Evolutionary conservation across 2,329 filamentous ascomycete species (phyloP), one percentile per base, ranked within the genome.

Genomic region (Chaetomiaceae sp.): DNA sequence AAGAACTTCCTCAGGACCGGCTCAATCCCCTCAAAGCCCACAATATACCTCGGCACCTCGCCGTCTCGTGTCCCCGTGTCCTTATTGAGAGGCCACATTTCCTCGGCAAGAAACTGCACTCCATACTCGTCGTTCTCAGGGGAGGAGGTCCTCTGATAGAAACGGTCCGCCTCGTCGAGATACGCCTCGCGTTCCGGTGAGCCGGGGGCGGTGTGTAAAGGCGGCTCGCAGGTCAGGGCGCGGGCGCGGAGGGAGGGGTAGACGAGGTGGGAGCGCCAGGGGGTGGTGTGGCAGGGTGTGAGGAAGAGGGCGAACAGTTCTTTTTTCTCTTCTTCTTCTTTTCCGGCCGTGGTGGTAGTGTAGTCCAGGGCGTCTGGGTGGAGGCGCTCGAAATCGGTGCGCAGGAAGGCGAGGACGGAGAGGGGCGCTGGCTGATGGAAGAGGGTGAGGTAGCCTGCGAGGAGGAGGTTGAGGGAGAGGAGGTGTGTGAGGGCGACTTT

Each of bases 231-330:
- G 6, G 88, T 87, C 15, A 97, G 75, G 0, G 91, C 92, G 76
- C 91, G 91, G 4, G 90, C 91, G 54, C 82, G 73, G 49, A 96
- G 83, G 27, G 75, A 73, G 0, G 89, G 82, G 65, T 94, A 82
- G 56, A 95, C 77, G 36, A 97, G 79, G 65, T 95, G 88, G 15
- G 87, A 91, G 64, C 91, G 87, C 92, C 94, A 97, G 2, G 94
- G 92, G 0, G 92, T 97, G 60, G 88, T 89, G 75, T 99, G 94
- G 72, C 94, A 99, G 9, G 94, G 94, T 80, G 91, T 95, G 22
- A 99, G 79, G 72, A 97, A 96, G 19, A 87, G 86, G 31, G 85
- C 82, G 63, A 85, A 85, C 11, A 83, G 75, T 54, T 81, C 78
- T 33, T 72, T 60, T 22, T 59, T 19, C 0, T 61, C 61, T 19